Evolutionary conservation across 192 early-diverging fungal species (phyloP).

Genomic region (Umbelopsis sp.): DNA sequence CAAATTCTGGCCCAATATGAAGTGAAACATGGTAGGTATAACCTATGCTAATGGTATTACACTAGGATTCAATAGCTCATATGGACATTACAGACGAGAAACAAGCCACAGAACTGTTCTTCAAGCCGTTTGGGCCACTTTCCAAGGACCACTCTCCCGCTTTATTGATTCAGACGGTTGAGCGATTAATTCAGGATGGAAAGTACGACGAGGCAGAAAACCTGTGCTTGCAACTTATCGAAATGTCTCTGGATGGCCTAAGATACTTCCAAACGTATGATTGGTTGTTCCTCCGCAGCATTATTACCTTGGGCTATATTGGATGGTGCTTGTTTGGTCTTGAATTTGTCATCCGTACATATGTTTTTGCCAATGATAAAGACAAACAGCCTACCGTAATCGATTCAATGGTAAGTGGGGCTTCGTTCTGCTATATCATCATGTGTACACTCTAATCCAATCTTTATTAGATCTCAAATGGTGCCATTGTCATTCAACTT

Average conservation of each 20-base stretch:
- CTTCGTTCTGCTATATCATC: not conserved
- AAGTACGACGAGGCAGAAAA: constrained; percentile 70
- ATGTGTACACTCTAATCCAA: not conserved
- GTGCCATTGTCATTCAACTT: not conserved
- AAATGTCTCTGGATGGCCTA: constrained; percentile 77
- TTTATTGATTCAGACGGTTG: constrained; percentile 56
- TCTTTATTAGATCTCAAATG: constrained; percentile 13
- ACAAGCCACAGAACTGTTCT: constrained; percentile 74
- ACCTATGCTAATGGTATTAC: not conserved
- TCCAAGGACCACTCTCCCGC: constrained; percentile 53
- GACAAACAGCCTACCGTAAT: not conserved
- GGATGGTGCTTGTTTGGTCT: constrained; percentile 91
- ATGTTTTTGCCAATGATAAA: constrained; percentile 41
- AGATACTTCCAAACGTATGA: constrained; percentile 97
- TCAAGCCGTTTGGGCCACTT: constrained; percentile 75
- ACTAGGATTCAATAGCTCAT: not conserved
- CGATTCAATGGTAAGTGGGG: not conserved
- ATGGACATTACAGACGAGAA: constrained; percentile 59
- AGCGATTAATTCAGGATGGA: constrained; percentile 57
- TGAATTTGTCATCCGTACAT: constrained; percentile 73
- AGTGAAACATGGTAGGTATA: constrained; percentile 68
- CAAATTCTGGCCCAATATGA: constrained; percentile 87
- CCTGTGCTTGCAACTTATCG: constrained; percentile 62
- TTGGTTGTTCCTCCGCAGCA: constrained; percentile 87
- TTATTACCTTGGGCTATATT: constrained; percentile 83